Base-by-base conservation (phyloP, 2,329 filamentous ascomycete genomes). In the Colletotrichum sp. region DNA sequence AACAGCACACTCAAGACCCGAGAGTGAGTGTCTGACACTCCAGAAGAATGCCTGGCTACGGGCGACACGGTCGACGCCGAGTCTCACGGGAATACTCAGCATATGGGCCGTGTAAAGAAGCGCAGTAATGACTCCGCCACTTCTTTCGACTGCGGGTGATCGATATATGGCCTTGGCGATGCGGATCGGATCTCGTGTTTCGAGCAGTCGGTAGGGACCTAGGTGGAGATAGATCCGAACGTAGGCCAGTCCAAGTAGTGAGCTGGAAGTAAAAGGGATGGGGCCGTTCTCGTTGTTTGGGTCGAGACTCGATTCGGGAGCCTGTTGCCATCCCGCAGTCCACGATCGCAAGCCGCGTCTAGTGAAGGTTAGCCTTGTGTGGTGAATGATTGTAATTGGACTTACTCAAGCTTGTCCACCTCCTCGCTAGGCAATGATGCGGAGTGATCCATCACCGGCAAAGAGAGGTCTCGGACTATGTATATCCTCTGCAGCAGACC, bases 1-100 rank as follows among this genome's bases (percentile, higher is more conserved):
- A 0, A 91, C 86, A 0, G 88, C 89, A 24, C 89, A 91, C 78
- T 92, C 90, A 0, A 92, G 83, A 1, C 87, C 88, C 6, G 88
- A 90, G 0, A 91, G 83, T 0, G 89, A 89, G 68, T 91, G 89
- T n/a, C 90, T 85, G 4, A 90, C 89, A 6, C 88, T 90, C 89
- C 90, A 91, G 64, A 90, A 88, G 60, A 90, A 89, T 0, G 89
- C 88, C 67, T 91, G 89, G 18, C 88, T 91, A 18, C 88, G 83
- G 0, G 89, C 89, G 1, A 91, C 89, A 16, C 88, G 86, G 67
- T 90, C 88, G 18, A 92, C 87, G 0, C 90, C 90, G 0, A 91
- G 79, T 26, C 90, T 83, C 7, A 92, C 90, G 0, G 90, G 90
- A 0, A 91, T 90, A 64, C 89, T 90, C 0, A 91, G 82, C 9